Percentiles rank a stretch among this genome's conserved stretches.
Conservation (phyloP, 768 basidiomycete genomes). For the Mycena albidolilacea region DNA sequence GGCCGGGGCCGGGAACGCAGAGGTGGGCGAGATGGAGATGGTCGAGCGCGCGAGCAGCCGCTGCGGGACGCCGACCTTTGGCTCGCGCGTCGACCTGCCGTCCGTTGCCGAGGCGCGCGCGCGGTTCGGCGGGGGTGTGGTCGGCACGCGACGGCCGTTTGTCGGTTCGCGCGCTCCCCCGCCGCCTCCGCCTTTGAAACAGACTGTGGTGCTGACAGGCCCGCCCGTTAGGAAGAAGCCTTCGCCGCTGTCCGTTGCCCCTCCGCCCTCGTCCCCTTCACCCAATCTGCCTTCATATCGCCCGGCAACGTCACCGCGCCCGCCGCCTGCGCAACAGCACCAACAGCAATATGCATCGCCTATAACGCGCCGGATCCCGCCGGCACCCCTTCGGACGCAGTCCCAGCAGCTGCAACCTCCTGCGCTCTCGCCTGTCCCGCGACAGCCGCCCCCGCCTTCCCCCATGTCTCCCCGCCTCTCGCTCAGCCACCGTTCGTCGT, state of each 20-base stretch:
- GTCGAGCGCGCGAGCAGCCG: constrained; percentile 64
- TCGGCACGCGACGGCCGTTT: constrained; percentile 36
- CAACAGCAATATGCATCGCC: constrained; percentile 38
- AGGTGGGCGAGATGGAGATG: constrained; percentile 50
- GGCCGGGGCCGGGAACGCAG: constrained; percentile 16
- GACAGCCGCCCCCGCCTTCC: constrained; percentile 43
- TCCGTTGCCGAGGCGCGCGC: constrained; percentile 61
- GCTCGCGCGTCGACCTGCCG: constrained; percentile 64
- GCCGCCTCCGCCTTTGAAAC: constrained; percentile 42
- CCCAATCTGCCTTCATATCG: constrained; percentile 24
- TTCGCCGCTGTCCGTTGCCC: constrained; percentile 48
- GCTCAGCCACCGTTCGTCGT: constrained; percentile 32
- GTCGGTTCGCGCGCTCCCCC: constrained; percentile 12
- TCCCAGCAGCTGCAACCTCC: constrained; percentile 28
- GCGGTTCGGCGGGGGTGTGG: constrained; percentile 52
- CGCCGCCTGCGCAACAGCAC: constrained; percentile 18
- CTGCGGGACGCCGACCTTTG: constrained; percentile 75
- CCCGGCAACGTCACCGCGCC: constrained; percentile 27
- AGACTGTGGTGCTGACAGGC: constrained; percentile 41
- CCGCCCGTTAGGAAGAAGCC: constrained; percentile 48
- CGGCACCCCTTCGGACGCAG: constrained; percentile 42
- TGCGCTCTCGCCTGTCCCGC: constrained; percentile 35
- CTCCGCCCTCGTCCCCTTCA: constrained; percentile 42
- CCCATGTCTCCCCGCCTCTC: constrained; percentile 46
- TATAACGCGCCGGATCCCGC: constrained; percentile 40